Percentiles rank a stretch among this genome's conserved stretches.
Evolutionary conservation across 345 rosid species (phyloP).

Genomic region (Hirschfeldia incana): DNA sequence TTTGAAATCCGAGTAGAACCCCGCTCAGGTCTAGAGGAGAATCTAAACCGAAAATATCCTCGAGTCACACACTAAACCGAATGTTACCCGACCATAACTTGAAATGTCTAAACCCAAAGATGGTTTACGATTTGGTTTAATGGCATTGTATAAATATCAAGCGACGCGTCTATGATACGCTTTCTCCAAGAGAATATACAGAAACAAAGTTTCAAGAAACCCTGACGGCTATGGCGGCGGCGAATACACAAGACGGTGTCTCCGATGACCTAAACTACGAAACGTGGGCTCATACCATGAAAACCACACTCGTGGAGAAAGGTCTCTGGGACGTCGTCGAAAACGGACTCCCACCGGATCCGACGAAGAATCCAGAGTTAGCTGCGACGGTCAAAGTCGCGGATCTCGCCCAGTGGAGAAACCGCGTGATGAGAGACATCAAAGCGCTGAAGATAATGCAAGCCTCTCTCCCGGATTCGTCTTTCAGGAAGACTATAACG

Average conservation of each 20-base stretch:
- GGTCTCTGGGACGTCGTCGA: slow-evolving; percentile 24
- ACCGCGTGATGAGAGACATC: slow-evolving; percentile 7
- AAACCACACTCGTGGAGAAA: neutral
- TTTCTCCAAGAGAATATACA: slow-evolving; percentile 3
- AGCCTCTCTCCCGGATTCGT: slow-evolving; percentile 2
- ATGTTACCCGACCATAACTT: neutral
- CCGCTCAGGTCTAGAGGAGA: neutral
- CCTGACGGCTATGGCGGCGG: slow-evolving; percentile 14
- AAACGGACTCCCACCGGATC: slow-evolving; percentile 21
- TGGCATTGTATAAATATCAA: neutral
- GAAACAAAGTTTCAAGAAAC: neutral
- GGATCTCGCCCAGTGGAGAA: slow-evolving; percentile 18
- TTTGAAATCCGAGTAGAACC: neutral
- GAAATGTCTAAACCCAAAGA: neutral
- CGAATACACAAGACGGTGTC: neutral
- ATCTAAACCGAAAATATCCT: neutral
- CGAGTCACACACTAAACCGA: neutral
- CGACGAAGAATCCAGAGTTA: slow-evolving; percentile 8
- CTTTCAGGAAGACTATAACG: slow-evolving; percentile 2
- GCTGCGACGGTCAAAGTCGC: neutral
- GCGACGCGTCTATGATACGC: neutral
- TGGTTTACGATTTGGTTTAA: neutral
- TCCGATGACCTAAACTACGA: slow-evolving; percentile 13
- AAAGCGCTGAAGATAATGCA: slow-evolving; percentile 22
- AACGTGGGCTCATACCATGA: slow-evolving; percentile 2